Conservation (phyloP, 805 yeast species). For the Wickerhamia fluorescens region DNA sequence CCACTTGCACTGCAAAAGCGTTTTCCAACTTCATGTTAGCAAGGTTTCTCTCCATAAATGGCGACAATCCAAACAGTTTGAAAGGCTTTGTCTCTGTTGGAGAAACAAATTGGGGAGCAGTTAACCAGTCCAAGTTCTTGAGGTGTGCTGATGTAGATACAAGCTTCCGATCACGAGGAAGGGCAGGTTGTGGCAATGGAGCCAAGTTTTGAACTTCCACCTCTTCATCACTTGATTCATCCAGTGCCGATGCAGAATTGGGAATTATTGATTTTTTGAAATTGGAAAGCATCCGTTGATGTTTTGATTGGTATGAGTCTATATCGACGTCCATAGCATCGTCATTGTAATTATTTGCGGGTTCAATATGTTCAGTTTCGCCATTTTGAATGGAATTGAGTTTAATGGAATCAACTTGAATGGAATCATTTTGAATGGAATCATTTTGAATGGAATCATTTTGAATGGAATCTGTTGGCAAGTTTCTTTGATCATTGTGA, state of each 20-base stretch:
- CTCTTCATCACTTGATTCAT: conserved; percentile 12
- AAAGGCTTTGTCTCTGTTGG: conserved; percentile 45
- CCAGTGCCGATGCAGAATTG: conserved; percentile 23
- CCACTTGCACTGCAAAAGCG: conserved; percentile 76
- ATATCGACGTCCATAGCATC: conserved; percentile 11
- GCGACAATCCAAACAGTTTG: conserved; percentile 38
- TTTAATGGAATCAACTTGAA: too few species aligned
- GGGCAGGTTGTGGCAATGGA: conserved; percentile 81
- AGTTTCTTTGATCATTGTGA: too few species aligned
- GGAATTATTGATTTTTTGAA: conserved; percentile 12
- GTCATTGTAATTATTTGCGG: conserved; percentile 4
- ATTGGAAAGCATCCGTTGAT: conserved; percentile 13
- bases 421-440: too few species aligned
- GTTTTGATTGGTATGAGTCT: conserved; percentile 17
- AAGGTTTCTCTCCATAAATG: conserved; percentile 41
- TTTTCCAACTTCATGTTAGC: conserved; percentile 34
- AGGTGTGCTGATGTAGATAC: conserved; percentile 16
- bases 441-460: too few species aligned
- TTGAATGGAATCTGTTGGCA: too few species aligned
- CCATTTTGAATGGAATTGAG: too few species aligned
- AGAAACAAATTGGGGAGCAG: conserved; percentile 51
- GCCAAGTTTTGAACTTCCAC: conserved; percentile 34
- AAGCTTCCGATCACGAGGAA: conserved; percentile 47
- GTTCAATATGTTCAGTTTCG: conserved; percentile 12
- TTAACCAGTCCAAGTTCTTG: conserved; percentile 55